phyloP scores from a whole-genome alignment of 1,284 basidiomycete species.

The Cystobasidiaceae sp. region DNA sequence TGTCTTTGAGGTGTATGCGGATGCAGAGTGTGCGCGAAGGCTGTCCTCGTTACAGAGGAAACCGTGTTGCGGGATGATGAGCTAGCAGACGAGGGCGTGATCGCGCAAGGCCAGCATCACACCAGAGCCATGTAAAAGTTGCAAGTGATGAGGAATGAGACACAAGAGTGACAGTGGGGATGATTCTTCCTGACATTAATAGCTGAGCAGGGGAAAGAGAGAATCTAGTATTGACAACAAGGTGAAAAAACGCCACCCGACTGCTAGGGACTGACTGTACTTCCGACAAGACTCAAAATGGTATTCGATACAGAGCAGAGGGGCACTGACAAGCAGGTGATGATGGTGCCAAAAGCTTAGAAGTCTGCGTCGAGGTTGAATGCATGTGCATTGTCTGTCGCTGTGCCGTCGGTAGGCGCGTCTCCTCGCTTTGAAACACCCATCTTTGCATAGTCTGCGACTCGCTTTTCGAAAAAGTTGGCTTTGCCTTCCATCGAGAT shows the following conservation, averaged over 20 bases:
- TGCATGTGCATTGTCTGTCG: constrained; percentile 27
- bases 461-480: constrained; percentile 30
- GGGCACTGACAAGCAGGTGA: background rate
- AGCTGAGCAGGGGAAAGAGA: background rate
- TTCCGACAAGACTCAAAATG: too few relatives aligned
- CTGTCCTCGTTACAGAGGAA: background rate
- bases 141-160: too few relatives aligned
- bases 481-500: too few relatives aligned
- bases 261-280: too few relatives aligned
- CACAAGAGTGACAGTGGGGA: background rate
- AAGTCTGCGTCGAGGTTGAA: constrained; percentile 50
- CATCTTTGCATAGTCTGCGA: constrained; percentile 3
- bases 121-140: background rate
- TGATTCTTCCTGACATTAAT: background rate
- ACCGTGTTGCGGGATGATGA: too few relatives aligned
- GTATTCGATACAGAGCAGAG: too few relatives aligned
- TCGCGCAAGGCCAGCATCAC: too few relatives aligned
- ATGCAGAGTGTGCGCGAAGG: background rate
- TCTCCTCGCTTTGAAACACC: constrained; percentile 26
- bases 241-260: background rate
- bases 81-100: too few relatives aligned
- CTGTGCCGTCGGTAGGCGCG: constrained; percentile 29
- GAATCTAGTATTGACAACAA: constrained; percentile 4
- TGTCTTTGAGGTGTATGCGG: background rate
- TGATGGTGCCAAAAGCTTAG: constrained; percentile 30